Conservation (phyloP, 176 grass and related monocot genomes). For the Zea luxurians region DNA sequence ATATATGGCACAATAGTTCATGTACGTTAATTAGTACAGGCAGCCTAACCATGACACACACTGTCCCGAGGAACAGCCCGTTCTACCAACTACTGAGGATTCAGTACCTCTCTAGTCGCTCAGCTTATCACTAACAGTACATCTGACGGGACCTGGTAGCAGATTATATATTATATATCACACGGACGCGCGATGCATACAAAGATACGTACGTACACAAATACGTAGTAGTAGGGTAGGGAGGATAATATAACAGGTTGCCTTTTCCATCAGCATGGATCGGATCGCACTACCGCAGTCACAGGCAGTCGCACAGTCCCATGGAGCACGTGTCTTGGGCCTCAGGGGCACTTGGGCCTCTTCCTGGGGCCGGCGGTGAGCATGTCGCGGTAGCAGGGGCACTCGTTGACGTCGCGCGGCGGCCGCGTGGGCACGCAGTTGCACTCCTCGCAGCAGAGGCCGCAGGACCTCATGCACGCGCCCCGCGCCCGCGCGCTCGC, state of each 20-base stretch:
- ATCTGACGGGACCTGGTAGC: neutral
- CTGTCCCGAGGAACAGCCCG: no score
- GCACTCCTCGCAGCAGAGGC: slow-evolving; percentile 66
- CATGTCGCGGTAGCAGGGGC: slow-evolving; percentile 75
- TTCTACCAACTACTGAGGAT: no score
- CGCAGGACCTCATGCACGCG: slow-evolving; percentile 50
- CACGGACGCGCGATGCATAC: neutral
- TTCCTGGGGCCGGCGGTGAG: slow-evolving; percentile 29
- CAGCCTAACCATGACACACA: no score
- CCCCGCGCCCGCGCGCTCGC: slow-evolving; percentile 13
- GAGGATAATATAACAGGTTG: neutral
- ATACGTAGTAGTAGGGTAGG: neutral
- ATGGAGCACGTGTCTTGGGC: no score
- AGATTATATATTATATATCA: neutral
- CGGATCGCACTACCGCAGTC: neutral
- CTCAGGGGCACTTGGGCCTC: slow-evolving; percentile 37
- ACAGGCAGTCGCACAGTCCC: neutral
- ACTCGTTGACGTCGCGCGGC: slow-evolving; percentile 38
- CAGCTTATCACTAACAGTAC: no score
- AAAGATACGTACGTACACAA: neutral
- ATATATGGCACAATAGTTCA: no score
- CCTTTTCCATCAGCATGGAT: no score
- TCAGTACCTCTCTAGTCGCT: no score
- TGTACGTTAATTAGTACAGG: no score
- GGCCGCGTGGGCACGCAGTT: slow-evolving; percentile 55